Conservation (phyloP, 2,329 filamentous ascomycete species). For the Coniochaeta sp. region DNA sequence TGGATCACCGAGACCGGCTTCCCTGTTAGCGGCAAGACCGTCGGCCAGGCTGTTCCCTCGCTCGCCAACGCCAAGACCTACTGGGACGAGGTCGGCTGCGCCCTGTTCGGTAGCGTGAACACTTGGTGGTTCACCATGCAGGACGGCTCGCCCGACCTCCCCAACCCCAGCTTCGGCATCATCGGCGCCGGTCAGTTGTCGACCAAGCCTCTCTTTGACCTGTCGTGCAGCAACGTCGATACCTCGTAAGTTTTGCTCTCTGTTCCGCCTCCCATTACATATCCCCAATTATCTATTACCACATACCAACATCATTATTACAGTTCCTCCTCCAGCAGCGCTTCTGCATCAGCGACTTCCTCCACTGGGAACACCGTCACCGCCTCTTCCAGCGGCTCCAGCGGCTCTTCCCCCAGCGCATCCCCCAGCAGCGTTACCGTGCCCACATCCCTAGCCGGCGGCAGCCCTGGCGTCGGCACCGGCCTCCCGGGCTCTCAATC, state of each 20-base stretch:
- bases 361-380: slow-evolving; percentile 10
- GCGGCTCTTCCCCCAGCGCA: slow-evolving; percentile 8
- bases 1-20: slow-evolving; percentile 90
- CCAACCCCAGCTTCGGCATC: slow-evolving; percentile 66
- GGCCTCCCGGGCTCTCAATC: slow-evolving; percentile 18
- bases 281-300: not conserved
- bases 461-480: slow-evolving; percentile 17
- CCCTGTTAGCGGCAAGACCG: slow-evolving; percentile 63
- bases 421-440: slow-evolving; percentile 2
- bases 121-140: slow-evolving; percentile 75
- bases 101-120: slow-evolving; percentile 55
- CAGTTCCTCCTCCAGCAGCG: slow-evolving; percentile 13
- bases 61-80: slow-evolving; percentile 66
- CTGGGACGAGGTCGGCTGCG: slow-evolving; percentile 75
- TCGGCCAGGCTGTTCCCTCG: slow-evolving; percentile 57
- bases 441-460: not conserved
- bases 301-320: slow-evolving; percentile 2
- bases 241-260: slow-evolving; percentile 11
- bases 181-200: slow-evolving; percentile 46
- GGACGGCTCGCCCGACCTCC: slow-evolving; percentile 52
- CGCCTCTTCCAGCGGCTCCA: slow-evolving; percentile 5
- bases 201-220: slow-evolving; percentile 53
- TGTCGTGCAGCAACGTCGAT: slow-evolving; percentile 44
- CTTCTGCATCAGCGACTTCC: slow-evolving; percentile 14
- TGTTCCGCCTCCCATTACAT: slow-evolving; percentile 1